Percentiles rank a stretch among this genome's conserved stretches.
Evolutionary conservation across 2,329 filamentous ascomycete species (phyloP).

Genomic region (Fusarium penzigii): DNA sequence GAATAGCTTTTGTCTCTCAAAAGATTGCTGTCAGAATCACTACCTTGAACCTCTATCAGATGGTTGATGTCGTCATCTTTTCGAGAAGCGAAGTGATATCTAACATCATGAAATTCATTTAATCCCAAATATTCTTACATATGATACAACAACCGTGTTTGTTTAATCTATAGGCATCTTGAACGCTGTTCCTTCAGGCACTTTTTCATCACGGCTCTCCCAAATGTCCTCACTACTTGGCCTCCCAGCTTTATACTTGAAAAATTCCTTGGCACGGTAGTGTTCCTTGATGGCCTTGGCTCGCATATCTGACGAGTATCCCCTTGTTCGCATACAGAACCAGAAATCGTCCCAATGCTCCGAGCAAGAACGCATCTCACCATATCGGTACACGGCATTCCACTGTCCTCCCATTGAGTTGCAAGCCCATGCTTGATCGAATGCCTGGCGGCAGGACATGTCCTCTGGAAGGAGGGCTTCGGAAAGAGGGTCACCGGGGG

Average conservation of each 20-base stretch:
- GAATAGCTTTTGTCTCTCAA: too few species aligned
- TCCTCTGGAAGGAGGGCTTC: constrained; percentile 73
- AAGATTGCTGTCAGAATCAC: too few species aligned
- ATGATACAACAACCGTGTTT: background rate
- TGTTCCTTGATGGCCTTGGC: constrained; percentile 64
- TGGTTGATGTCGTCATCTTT: too few species aligned
- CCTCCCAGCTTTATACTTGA: constrained; percentile 62
- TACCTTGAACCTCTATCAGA: too few species aligned
- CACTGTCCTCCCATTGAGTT: constrained; percentile 89
- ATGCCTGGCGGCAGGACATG: constrained; percentile 88
- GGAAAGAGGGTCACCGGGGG: constrained; percentile 50
- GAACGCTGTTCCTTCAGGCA: constrained; percentile 53
- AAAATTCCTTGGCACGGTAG: constrained; percentile 66
- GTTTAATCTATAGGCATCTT: constrained; percentile 36
- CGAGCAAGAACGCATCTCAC: constrained; percentile 72
- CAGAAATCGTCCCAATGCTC: constrained; percentile 94
- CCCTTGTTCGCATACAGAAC: constrained; percentile 91
- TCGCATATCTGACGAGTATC: constrained; percentile 59
- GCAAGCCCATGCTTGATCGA: constrained; percentile 94
- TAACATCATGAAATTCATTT: background rate
- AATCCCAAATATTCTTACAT: background rate
- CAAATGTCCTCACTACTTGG: constrained; percentile 90
- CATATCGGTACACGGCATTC: constrained; percentile 87
- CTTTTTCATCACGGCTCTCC: constrained; percentile 67
- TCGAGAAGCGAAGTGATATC: too few species aligned